Percentiles rank a stretch among this genome's conserved stretches.
phyloP scores from a whole-genome alignment of 768 basidiomycete genomes.

The Termitomyces sp. region DNA sequence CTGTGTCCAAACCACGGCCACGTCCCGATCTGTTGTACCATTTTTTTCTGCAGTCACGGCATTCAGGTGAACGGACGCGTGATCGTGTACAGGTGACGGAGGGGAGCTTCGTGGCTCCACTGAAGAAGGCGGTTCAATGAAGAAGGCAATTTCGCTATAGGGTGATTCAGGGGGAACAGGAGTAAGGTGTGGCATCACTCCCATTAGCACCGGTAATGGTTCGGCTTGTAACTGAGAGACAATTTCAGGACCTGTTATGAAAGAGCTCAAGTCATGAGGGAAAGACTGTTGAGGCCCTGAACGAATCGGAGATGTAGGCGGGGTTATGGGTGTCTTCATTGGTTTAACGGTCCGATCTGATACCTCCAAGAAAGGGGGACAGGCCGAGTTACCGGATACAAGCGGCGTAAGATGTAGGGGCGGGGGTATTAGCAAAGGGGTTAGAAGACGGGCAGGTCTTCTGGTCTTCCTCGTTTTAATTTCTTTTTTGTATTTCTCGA shows the following conservation, averaged over 20 bases:
- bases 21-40: conserved; percentile 8
- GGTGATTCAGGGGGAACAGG: not conserved
- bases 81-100: not conserved
- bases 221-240: not conserved
- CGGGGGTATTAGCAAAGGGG: conserved; percentile 11
- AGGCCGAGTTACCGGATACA: conserved; percentile 2
- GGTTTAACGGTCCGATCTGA: not conserved
- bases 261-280: not conserved
- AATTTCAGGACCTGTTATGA: not conserved
- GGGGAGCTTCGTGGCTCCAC: not conserved
- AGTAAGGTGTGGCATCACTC: not conserved
- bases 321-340: conserved; percentile 14
- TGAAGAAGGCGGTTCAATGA: conserved; percentile 1
- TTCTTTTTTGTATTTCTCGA: conserved; percentile 31
- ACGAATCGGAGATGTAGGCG: conserved; percentile 16
- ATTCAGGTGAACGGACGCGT: not conserved
- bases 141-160: not conserved
- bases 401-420: not conserved
- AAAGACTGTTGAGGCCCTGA: not conserved
- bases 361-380: not conserved
- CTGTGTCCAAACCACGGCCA: conserved; percentile 2
- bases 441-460: conserved; percentile 7
- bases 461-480: conserved; percentile 3
- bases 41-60: not conserved
- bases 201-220: not conserved